Evolutionary conservation across 1,284 basidiomycete genomes (phyloP), one percentile per base, ranked within the genome.

Genomic region (Cutaneotrichosporon sp.): DNA sequence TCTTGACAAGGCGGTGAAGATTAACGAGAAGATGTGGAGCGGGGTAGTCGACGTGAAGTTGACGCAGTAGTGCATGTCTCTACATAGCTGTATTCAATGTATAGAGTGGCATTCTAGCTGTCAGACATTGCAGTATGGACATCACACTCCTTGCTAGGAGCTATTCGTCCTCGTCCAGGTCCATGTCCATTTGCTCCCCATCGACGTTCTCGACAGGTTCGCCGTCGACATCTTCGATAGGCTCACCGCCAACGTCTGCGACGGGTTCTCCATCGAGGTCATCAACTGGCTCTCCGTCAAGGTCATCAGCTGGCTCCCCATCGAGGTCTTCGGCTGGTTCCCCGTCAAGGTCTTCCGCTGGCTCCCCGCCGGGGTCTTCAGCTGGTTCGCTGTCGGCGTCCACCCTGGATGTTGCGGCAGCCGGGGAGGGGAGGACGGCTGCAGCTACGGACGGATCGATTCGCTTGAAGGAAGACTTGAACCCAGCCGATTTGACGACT

Each of bases 11-110:
- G 92, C 92, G 4, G 90, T 91, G 71, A 85, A 87, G 34, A 84
- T 94, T 60, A 95, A 95, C 68, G 91, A 94, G 71, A 83, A 85
- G 56, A 94, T 95, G 88, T 95, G 92, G 92, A 88, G 89, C 67
- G 85, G 84, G 1, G 85, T 94, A 0, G 73, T 79, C 20, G 76
- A 79, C 56, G 34, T 73, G 43, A 69, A 72, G 36, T 24, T 74
- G 63, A 56, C 59, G 20, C 22, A 46, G 29, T 61, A 57, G 51
- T 27, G 34, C 27, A 20, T 51, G 11, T 46, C n/a, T n/a, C 8
- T 45, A 42, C 45, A 54, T 46, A 27, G 43, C 29, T 31, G 18
- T 25, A 29, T 45, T 27, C 29, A 25, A 31, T 43, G 43, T 38
- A 36, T n/a, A 22, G 33, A 38, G 33, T 54, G 34, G 9, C 25